Conservation (phyloP, 495 filamentous ascomycete species). For the Hyaloscypha bicolor region DNA sequence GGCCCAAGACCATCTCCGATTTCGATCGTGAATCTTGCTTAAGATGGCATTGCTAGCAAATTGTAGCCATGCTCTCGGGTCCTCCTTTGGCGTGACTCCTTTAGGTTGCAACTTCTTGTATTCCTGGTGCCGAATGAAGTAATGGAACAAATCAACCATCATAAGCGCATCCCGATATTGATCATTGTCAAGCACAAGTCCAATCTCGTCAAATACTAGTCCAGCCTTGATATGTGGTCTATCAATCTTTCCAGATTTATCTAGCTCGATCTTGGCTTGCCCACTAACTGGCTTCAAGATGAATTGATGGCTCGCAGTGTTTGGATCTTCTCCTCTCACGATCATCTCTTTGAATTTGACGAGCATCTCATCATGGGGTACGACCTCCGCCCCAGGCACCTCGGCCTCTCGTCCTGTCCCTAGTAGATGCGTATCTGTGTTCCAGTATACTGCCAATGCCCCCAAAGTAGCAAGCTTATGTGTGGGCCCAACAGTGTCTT, state of each 20-base stretch:
- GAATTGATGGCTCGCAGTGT: slow-evolving; percentile 71
- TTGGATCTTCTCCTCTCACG: slow-evolving; percentile 59
- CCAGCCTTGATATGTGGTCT: slow-evolving; percentile 87
- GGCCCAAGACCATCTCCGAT: slow-evolving; percentile 88
- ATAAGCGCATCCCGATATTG: slow-evolving; percentile 96
- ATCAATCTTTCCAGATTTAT: slow-evolving; percentile 82
- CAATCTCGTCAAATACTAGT: slow-evolving; percentile 92
- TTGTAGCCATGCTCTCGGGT: slow-evolving; percentile 86
- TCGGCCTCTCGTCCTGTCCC: slow-evolving; percentile 75
- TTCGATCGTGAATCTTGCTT: slow-evolving; percentile 90
- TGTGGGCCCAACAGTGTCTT: slow-evolving; percentile 76
- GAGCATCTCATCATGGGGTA: slow-evolving; percentile 71
- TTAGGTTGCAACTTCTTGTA: slow-evolving; percentile 94
- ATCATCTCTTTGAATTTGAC: slow-evolving; percentile 76
- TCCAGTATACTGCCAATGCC: slow-evolving; percentile 93
- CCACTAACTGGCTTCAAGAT: slow-evolving; percentile 95
- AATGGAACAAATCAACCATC: slow-evolving; percentile 98
- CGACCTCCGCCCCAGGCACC: slow-evolving; percentile 48
- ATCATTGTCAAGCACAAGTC: slow-evolving; percentile 91
- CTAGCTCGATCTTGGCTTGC: slow-evolving; percentile 86
- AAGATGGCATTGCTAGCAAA: slow-evolving; percentile 90
- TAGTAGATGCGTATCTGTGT: slow-evolving; percentile 84
- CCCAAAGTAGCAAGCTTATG: slow-evolving; percentile 91
- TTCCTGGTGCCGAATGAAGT: slow-evolving; percentile 96
- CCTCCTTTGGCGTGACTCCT: slow-evolving; percentile 77